These are phyloP conservation scores for Climacium dendroides DNA, from an alignment of 225 moss, liverwort and hornwort genomes.

Conservation along the genomic window DNA sequence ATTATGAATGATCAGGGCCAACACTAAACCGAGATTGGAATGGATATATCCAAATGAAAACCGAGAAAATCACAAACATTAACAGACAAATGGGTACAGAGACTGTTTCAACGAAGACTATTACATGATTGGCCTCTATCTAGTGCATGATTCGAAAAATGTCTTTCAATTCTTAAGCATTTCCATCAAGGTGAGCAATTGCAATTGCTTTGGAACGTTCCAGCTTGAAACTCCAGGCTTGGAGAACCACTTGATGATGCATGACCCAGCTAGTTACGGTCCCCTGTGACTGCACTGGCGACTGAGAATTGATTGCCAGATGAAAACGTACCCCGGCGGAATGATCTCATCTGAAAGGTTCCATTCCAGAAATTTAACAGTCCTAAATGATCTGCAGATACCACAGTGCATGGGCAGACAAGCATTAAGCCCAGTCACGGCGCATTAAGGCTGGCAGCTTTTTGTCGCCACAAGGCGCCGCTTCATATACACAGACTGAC, in stretches of 20 bases:
- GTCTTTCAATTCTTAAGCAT: background rate
- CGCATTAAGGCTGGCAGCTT: conserved; percentile 22
- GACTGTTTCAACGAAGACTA: background rate
- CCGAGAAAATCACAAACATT: background rate
- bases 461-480: conserved; percentile 5
- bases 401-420: background rate
- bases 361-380: background rate
- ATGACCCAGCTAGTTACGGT: background rate
- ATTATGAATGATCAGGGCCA: background rate
- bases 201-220: background rate
- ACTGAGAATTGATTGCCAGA: background rate
- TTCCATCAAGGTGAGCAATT: background rate
- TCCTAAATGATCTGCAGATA: background rate
- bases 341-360: background rate
- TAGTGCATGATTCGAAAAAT: background rate
- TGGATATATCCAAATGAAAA: background rate
- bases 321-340: background rate
- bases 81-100: background rate
- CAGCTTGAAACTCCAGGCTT: background rate
- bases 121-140: background rate
- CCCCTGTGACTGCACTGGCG: background rate
- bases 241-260: background rate
- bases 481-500: conserved; percentile 2
- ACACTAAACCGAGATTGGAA: background rate
- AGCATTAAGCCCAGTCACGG: conserved; percentile 5